Evolutionary conservation across 202 grass and related monocot genomes (phyloP).

Genomic region (Bolboschoenoplectus hybrid): DNA sequence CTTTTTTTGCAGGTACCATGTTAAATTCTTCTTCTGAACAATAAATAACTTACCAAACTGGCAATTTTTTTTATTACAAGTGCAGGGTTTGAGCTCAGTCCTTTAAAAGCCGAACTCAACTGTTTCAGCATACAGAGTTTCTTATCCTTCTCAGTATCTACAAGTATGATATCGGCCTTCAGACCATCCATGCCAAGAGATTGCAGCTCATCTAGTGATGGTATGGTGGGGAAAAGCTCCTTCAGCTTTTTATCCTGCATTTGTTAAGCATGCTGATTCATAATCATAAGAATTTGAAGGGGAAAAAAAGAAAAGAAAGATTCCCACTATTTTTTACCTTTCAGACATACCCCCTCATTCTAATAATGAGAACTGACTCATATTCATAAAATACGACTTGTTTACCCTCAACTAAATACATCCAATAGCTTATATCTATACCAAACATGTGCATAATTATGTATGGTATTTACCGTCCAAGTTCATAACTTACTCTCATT

Average conservation of each 20-base stretch:
- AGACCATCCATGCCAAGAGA: constrained; percentile 68
- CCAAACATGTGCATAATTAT: background rate
- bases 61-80: constrained; percentile 98
- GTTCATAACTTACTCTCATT: background rate
- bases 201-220: constrained; percentile 72
- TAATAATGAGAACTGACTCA: background rate
- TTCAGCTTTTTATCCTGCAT: constrained; percentile 95
- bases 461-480: background rate
- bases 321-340: constrained; percentile 1
- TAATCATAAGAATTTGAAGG: background rate
- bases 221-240: constrained; percentile 77
- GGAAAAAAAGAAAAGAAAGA: background rate
- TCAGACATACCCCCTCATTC: background rate
- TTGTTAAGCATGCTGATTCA: background rate
- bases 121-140: constrained; percentile 98
- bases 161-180: constrained; percentile 88
- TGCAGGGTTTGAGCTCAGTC: constrained; percentile 79
- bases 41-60: constrained; percentile 76
- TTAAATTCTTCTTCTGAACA: constrained; percentile 21
- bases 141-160: constrained; percentile 90
- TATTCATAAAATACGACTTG: background rate
- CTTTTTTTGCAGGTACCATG: background rate
- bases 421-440: constrained; percentile 6
- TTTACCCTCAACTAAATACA: background rate
- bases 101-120: constrained; percentile 82